Evolutionary conservation across 345 rosid genomes (phyloP).

Genomic region (Hevea brasiliensis): DNA sequence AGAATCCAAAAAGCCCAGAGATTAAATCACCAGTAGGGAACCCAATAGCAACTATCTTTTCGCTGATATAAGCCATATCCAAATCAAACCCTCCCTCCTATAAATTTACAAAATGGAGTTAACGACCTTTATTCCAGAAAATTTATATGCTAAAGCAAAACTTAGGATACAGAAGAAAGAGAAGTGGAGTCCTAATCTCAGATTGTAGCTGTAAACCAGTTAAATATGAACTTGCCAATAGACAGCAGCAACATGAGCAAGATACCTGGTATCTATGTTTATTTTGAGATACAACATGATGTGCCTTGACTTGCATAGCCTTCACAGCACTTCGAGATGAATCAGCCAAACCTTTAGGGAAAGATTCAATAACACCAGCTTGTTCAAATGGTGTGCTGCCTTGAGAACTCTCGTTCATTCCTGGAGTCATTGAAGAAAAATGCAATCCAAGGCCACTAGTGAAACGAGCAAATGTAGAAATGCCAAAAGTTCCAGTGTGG

Average conservation of each 20-base stretch:
- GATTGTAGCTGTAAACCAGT: neutral
- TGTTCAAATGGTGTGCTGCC: constrained; percentile 7
- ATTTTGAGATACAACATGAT: constrained; percentile 34
- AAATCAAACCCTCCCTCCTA: constrained; percentile 40
- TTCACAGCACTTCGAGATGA: constrained; percentile 32
- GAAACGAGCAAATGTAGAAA: constrained; percentile 19
- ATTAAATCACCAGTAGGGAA: constrained; percentile 40
- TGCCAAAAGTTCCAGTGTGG: constrained; percentile 3
- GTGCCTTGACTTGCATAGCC: constrained; percentile 36
- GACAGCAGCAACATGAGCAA: neutral
- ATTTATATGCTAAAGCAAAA: neutral
- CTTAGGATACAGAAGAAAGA: too few relatives aligned
- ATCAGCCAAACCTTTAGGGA: constrained; percentile 31
- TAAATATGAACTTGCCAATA: neutral
- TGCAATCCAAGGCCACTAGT: constrained; percentile 20
- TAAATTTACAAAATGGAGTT: neutral
- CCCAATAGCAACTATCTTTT: constrained; percentile 38
- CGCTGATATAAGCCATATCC: constrained; percentile 46
- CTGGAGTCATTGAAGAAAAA: constrained; percentile 5
- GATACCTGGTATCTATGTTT: constrained; percentile 35
- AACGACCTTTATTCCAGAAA: neutral
- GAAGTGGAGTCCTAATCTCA: neutral
- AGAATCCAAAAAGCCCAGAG: constrained; percentile 36
- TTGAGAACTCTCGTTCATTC: constrained; percentile 10
- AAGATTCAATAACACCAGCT: constrained; percentile 27